Percentiles rank a stretch among this genome's conserved stretches.
Evolutionary conservation across 495 filamentous ascomycete genomes (phyloP).

Genomic region (Xeromyces bisporus): DNA sequence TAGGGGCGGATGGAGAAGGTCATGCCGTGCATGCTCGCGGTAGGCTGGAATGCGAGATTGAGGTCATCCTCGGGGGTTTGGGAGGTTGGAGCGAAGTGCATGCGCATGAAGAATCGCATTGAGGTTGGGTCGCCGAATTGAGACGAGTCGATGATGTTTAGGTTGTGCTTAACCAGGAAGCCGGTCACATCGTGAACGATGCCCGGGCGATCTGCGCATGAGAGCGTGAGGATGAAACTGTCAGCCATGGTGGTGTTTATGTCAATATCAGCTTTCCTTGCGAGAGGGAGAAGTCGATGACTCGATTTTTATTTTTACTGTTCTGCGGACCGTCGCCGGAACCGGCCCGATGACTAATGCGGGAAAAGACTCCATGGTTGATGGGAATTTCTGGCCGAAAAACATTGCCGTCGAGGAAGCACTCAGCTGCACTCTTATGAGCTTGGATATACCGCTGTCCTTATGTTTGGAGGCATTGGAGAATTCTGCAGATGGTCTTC

Average conservation of each 20-base stretch:
- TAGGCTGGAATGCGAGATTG: slow-evolving; percentile 29
- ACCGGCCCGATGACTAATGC: too few relatives aligned
- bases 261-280: too few relatives aligned
- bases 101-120: slow-evolving; percentile 61
- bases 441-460: too few relatives aligned
- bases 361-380: too few relatives aligned
- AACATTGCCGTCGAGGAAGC: too few relatives aligned
- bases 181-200: slow-evolving; percentile 64
- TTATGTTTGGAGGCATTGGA: too few relatives aligned
- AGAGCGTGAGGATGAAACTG: slow-evolving; percentile 57
- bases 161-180: slow-evolving; percentile 43
- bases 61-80: slow-evolving; percentile 28
- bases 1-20: slow-evolving; percentile 45
- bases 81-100: slow-evolving; percentile 43
- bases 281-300: too few relatives aligned
- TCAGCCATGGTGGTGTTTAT: slow-evolving; percentile 5
- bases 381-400: too few relatives aligned
- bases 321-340: too few relatives aligned
- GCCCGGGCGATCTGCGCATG: slow-evolving; percentile 56
- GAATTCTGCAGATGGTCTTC: too few relatives aligned
- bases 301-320: too few relatives aligned
- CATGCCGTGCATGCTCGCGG: slow-evolving; percentile 40
- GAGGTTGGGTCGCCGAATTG: slow-evolving; percentile 53
- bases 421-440: too few relatives aligned
- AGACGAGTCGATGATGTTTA: slow-evolving; percentile 59